These are phyloP conservation scores for Teratosphaeria zuluensis DNA, from an alignment of 2,329 filamentous ascomycete species.

Conservation along the genomic window DNA sequence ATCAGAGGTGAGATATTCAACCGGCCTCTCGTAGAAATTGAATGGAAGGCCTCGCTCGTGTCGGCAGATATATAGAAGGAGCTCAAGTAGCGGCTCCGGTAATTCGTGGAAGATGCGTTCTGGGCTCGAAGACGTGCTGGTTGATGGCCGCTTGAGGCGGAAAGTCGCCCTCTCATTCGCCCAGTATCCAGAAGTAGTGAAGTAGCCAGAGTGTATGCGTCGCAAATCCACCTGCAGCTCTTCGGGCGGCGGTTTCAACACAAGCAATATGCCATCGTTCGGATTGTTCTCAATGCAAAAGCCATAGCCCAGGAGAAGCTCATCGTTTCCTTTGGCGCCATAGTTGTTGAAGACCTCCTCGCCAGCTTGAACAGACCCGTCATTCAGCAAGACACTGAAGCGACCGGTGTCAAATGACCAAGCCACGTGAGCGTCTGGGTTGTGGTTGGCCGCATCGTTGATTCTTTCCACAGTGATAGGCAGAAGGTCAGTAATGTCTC, in stretches of 20 bases:
- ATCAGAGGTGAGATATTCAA: conserved; percentile 15
- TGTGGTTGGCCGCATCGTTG: conserved; percentile 42
- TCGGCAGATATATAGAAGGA: conserved; percentile 26
- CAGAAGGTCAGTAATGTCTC: too few species aligned
- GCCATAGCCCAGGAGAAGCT: conserved; percentile 44
- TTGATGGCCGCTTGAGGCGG: conserved; percentile 19
- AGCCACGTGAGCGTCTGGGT: conserved; percentile 35
- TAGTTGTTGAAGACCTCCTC: conserved; percentile 45
- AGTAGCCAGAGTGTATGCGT: conserved; percentile 24
- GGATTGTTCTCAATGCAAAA: conserved; percentile 41
- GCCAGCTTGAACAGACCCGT: conserved; percentile 26
- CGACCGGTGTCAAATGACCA: conserved; percentile 34
- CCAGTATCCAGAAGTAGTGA: conserved; percentile 22
- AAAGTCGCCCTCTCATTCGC: conserved; percentile 28
- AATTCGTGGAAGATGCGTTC: conserved; percentile 17
- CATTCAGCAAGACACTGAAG: conserved; percentile 30
- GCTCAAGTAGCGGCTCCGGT: conserved; percentile 25
- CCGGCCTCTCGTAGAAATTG: conserved; percentile 16
- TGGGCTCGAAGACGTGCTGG: neutral
- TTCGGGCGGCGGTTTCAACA: conserved; percentile 31
- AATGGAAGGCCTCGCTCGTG: conserved; percentile 24
- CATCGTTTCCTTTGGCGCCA: conserved; percentile 43
- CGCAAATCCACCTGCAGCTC: conserved; percentile 24
- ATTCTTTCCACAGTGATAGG: conserved; percentile 12
- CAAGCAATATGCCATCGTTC: conserved; percentile 36